Evolutionary conservation across 768 basidiomycete species (phyloP).

Genomic region (Mycena leptocephala): DNA sequence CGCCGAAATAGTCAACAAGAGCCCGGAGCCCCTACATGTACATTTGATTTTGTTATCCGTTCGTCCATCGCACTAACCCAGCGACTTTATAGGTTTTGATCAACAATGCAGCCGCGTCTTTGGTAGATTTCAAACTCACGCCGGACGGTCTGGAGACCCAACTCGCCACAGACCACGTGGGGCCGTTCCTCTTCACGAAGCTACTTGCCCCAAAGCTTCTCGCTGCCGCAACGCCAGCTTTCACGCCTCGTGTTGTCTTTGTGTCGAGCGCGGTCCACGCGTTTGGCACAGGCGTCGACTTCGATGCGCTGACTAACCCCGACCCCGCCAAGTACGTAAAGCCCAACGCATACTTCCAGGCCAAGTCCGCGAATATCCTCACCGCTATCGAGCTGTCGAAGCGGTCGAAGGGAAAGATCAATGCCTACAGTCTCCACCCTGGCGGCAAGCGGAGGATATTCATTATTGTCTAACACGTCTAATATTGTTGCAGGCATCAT

Average conservation of each 20-base stretch:
- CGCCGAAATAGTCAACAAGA: not conserved
- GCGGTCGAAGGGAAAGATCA: conserved; percentile 12
- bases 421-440: conserved; percentile 12
- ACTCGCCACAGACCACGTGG: not conserved
- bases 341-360: not conserved
- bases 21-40: conserved; percentile 6
- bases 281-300: not conserved
- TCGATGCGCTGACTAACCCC: not conserved
- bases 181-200: conserved; percentile 22
- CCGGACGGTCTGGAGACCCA: conserved; percentile 7
- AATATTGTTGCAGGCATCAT: not conserved
- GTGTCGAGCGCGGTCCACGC: conserved; percentile 2
- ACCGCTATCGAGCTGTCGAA: conserved; percentile 1
- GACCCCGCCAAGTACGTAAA: not conserved
- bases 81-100: not conserved
- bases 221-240: not conserved
- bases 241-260: conserved; percentile 14
- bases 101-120: conserved; percentile 6
- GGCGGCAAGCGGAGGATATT: not conserved
- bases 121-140: not conserved
- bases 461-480: not conserved
- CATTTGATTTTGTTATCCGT: too few species aligned
- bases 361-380: conserved; percentile 5
- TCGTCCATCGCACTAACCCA: not conserved
- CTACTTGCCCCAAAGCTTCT: conserved; percentile 6